Evolutionary conservation across 176 grass and related monocot genomes (phyloP), one percentile per base, ranked within the genome.

Genomic region (Carex scoparia): DNA sequence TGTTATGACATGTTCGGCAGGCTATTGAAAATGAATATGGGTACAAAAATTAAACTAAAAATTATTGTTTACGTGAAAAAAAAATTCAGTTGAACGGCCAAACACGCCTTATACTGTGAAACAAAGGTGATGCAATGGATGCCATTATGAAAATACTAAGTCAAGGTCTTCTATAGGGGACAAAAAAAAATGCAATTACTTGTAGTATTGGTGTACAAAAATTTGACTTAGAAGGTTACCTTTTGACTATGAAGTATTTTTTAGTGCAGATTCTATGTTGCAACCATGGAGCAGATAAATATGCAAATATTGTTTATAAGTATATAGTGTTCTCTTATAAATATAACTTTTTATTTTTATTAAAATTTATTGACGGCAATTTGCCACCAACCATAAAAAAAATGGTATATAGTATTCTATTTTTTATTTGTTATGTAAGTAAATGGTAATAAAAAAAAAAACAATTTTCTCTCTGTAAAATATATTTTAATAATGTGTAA

Each of bases 101-200:
- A 51, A n/a, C 11, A 19, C 23, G 0, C 23, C 23, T 51, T 74
- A 51, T 32, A 31, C 12, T 74, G 42, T 23, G 69, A 73, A 74
- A 46, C 44, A 46, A 46, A 46, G 44, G 44, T 76, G 71, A 54
- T 31, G 71, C 23, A 54, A 51, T 28, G n/a, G 23, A 56, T 77
- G 11, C 3, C 73, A 56, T 77, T 32, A 8, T 23, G 16, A 19
- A 7, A 32, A 19, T 73, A 51, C 57, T 7, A 33, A 78, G 28
- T 57, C 51, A 57, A 78, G 28, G 51, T 78, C 28, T 78, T 57
- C 74, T 54, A 51, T 27, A 76, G 71, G 28, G 33, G 73, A 78
- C 28, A 55, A 77, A 55, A 77, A 77, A 23, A 56, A 33, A 33
- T 53, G 71, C n/a, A 75, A 74, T 51, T 55, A 10, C 51, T 56